Percentiles rank a stretch among this genome's conserved stretches.
These are phyloP conservation scores for Linnemannia hyalina DNA, from an alignment of 192 early-diverging fungal genomes.

Conservation along the genomic window DNA sequence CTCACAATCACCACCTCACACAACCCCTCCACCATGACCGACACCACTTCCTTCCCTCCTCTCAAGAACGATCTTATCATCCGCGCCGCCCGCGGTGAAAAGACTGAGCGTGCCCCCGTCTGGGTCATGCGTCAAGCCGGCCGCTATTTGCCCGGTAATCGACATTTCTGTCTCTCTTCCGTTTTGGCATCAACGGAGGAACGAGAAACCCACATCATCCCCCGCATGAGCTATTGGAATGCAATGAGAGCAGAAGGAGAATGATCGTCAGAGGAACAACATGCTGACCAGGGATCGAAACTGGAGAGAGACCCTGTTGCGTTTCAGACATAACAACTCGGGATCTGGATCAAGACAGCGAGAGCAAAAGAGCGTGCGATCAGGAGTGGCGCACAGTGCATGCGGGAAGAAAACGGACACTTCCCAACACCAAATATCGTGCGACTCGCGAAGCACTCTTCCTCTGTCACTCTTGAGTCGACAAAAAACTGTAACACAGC, in stretches of 20 bases:
- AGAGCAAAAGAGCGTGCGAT: background rate
- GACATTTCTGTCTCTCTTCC: background rate
- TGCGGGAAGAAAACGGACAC: background rate
- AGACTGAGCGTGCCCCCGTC: constrained; percentile 84
- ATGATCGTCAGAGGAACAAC: background rate
- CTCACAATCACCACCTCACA: background rate
- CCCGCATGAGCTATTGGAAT: too few relatives aligned
- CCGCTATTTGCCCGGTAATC: constrained; percentile 90
- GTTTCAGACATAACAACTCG: background rate
- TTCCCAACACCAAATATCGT: background rate
- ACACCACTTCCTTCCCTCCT: constrained; percentile 75
- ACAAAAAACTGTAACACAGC: background rate
- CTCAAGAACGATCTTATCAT: constrained; percentile 95
- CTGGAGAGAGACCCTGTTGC: background rate
- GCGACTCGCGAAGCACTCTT: background rate
- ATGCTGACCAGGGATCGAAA: background rate
- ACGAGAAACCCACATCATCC: background rate
- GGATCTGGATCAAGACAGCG: background rate
- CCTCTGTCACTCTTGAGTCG: too few relatives aligned
- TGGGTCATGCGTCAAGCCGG: constrained; percentile 99
- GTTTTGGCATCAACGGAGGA: background rate
- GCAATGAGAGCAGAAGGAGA: background rate
- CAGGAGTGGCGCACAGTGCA: background rate
- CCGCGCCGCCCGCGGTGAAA: constrained; percentile 84
- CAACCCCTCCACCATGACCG: constrained; percentile 25